phyloP scores from a whole-genome alignment of 164 flowering plant genomes.

The Paratinospora sagittata region DNA sequence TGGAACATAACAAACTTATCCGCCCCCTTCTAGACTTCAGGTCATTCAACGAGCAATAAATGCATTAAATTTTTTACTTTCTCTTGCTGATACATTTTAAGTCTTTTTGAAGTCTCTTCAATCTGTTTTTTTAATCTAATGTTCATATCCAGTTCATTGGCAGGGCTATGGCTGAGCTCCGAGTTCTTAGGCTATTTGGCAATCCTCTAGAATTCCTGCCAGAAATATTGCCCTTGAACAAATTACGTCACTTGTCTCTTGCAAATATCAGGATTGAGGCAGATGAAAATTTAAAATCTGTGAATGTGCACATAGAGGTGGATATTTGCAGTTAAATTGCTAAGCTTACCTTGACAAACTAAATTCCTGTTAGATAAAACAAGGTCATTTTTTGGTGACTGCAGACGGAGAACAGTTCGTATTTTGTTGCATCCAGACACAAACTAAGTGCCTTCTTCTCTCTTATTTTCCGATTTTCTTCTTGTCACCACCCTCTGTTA shows the following conservation, averaged over 20 bases:
- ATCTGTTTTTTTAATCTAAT: slow-evolving; percentile 23
- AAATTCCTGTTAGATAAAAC: background rate
- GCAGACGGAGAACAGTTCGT: slow-evolving; percentile 91
- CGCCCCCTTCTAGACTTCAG: slow-evolving; percentile 99
- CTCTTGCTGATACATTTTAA: background rate
- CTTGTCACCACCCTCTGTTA: slow-evolving; percentile 94
- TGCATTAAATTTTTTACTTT: slow-evolving; percentile 6
- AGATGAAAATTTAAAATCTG: slow-evolving; percentile 80
- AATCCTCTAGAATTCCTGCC: slow-evolving; percentile 97
- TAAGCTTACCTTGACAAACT: background rate
- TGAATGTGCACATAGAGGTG: slow-evolving; percentile 93
- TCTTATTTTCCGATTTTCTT: slow-evolving; percentile 95
- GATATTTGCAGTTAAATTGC: background rate
- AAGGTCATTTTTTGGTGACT: slow-evolving; percentile 19
- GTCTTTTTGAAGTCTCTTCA: background rate
- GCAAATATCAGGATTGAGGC: slow-evolving; percentile 90
- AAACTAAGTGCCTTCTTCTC: slow-evolving; percentile 97
- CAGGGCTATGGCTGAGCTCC: slow-evolving; percentile 95
- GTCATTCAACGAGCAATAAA: slow-evolving; percentile 39
- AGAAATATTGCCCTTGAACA: slow-evolving; percentile 85
- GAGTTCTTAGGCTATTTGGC: slow-evolving; percentile 85
- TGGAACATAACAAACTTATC: slow-evolving; percentile 93
- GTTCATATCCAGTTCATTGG: slow-evolving; percentile 38
- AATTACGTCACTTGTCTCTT: slow-evolving; percentile 87
- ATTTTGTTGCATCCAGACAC: slow-evolving; percentile 86